Percentiles rank a stretch among this genome's conserved stretches.
phyloP scores from a whole-genome alignment of 805 yeast species.

The Scheffersomyces ergatensis region DNA sequence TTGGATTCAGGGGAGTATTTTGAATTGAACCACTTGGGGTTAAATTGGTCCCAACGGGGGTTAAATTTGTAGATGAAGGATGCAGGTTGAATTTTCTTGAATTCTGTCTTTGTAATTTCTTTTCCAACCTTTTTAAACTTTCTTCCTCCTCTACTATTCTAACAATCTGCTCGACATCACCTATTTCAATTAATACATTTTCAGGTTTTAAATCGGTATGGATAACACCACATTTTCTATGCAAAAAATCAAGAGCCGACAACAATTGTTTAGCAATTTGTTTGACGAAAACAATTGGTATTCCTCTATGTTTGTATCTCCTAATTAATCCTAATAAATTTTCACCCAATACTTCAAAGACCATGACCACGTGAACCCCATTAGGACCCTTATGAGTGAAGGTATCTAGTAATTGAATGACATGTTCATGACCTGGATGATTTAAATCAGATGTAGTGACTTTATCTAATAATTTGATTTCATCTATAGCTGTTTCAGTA shows the following conservation, averaged over 20 bases:
- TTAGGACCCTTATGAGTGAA: constrained; percentile 87
- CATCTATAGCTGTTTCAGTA: constrained; percentile 93
- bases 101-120: constrained; percentile 38
- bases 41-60: too few relatives aligned
- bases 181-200: constrained; percentile 74
- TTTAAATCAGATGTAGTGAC: constrained; percentile 59
- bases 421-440: constrained; percentile 81
- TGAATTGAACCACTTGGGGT: constrained; percentile 12
- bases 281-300: constrained; percentile 74
- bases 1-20: constrained; percentile 2
- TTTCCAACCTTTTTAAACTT: constrained; percentile 44
- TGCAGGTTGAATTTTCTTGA: constrained; percentile 12
- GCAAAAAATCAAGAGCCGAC: constrained; percentile 69
- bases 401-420: constrained; percentile 77
- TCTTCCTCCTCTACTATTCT: constrained; percentile 62
- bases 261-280: constrained; percentile 79
- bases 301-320: constrained; percentile 72
- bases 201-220: constrained; percentile 77
- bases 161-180: constrained; percentile 78
- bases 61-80: constrained; percentile 7
- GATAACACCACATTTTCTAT: constrained; percentile 69
- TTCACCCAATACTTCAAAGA: constrained; percentile 95
- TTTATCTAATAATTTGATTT: constrained; percentile 72
- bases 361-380: constrained; percentile 95
- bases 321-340: constrained; percentile 81